Conservation (phyloP, 1,284 basidiomycete species). For the Cryptococcus maquisensis region DNA sequence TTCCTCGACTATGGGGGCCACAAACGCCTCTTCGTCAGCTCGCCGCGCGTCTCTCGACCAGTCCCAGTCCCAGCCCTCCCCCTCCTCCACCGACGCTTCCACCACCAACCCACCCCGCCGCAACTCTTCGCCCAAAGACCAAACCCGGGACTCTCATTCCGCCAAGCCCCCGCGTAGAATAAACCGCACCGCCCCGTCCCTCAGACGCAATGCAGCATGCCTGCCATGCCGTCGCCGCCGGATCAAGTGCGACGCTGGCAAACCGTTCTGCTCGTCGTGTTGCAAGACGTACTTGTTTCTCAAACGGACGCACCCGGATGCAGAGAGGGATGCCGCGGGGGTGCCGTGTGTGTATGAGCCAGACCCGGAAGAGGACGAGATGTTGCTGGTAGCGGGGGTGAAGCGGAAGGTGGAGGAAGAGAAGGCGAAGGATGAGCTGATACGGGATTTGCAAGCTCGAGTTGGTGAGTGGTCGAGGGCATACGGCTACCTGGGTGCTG, state of each 20-base stretch:
- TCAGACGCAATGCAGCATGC: slow-evolving; percentile 32
- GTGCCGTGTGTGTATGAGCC: slow-evolving; percentile 31
- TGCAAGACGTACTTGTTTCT: slow-evolving; percentile 19
- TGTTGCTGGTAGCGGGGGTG: slow-evolving; percentile 1
- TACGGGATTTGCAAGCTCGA: slow-evolving; percentile 29
- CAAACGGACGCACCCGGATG: slow-evolving; percentile 29
- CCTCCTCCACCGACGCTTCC: too few relatives aligned
- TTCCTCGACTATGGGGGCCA: too few relatives aligned
- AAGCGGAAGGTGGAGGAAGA: slow-evolving; percentile 8
- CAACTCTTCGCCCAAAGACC: too few relatives aligned
- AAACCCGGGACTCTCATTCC: neutral
- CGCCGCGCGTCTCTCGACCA: too few relatives aligned
- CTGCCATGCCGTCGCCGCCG: slow-evolving; percentile 23
- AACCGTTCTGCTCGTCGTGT: slow-evolving; percentile 26
- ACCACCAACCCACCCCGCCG: too few relatives aligned
- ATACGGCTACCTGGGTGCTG: neutral
- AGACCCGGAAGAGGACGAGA: slow-evolving; percentile 4
- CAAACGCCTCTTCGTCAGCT: too few relatives aligned
- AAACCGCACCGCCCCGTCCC: slow-evolving; percentile 18
- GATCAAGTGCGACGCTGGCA: slow-evolving; percentile 28
- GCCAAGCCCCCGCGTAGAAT: slow-evolving; percentile 15
- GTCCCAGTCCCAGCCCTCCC: too few relatives aligned
- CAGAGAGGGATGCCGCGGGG: slow-evolving; percentile 27
- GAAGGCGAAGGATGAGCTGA: slow-evolving; percentile 5
- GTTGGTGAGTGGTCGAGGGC: slow-evolving; percentile 24